Evolutionary conservation across 129 eudicot species (phyloP).

Genomic region (Logfia minima): DNA sequence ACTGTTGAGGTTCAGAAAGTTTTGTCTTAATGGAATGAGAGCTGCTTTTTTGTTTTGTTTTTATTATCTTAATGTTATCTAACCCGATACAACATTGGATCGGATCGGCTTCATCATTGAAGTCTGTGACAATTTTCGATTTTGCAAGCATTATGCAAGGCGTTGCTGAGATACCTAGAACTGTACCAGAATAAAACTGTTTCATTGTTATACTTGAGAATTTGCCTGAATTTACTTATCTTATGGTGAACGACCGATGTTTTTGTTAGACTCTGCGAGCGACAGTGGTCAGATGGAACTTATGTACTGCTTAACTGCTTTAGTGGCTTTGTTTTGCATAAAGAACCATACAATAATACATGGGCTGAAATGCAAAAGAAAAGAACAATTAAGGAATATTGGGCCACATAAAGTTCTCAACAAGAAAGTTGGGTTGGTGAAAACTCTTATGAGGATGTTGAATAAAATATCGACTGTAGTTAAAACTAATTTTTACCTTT

Average conservation of each 20-base stretch:
- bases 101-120: conserved; percentile 30
- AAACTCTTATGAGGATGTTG: too few relatives aligned
- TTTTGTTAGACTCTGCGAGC: background rate
- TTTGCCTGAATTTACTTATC: background rate
- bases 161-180: conserved; percentile 28
- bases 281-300: background rate
- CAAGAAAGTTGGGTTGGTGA: background rate
- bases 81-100: conserved; percentile 22
- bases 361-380: background rate
- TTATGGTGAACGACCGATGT: background rate
- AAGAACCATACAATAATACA: too few relatives aligned
- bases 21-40: conserved; percentile 27
- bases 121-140: conserved; percentile 17
- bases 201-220: conserved; percentile 12
- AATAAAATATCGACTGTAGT: too few relatives aligned
- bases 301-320: background rate
- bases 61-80: conserved; percentile 16
- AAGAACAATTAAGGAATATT: background rate
- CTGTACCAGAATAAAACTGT: conserved; percentile 37
- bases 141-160: conserved; percentile 27
- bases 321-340: background rate
- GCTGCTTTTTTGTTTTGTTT: background rate
- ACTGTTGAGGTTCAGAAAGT: conserved; percentile 53
- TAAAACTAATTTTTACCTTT: too few relatives aligned
- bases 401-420: background rate